Base-by-base conservation (phyloP, 305 asterid genomes). In the Coffea humblotiana region DNA sequence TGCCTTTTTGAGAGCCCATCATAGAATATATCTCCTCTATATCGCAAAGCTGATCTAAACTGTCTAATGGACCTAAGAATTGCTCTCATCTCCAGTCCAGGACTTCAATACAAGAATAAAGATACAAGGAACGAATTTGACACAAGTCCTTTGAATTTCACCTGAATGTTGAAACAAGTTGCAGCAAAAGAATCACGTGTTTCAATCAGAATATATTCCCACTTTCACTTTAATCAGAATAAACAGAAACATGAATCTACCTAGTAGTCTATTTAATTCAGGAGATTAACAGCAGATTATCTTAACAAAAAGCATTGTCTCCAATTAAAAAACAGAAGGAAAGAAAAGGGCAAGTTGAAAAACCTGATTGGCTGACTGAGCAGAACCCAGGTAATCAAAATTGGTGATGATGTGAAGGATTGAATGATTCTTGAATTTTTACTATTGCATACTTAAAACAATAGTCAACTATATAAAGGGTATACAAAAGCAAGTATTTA, bases 81-180 rank as follows among this genome's bases (percentile, higher is more conserved):
- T 8, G 81, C 71, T 87, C 93, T 86, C 99, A 95, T 95, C 74
- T 84, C 82, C 52, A 52, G 75, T 75, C 52, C 52, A 48, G 52
- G 14, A 48, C 52, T 8, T 48, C 52, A 48, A 37, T 37, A 37
- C 43, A 37, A 37, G 52, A 48, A 66, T 69, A 61, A 78, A 72
- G 76, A 76, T 32, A 77, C 43, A 58, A 32, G 65, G 56, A 35
- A 52, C 58, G 43, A 21, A 75, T 47, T 32, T 49, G 19, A 1
- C 77, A 68, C 47, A 75, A 45, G 18, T 70, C 45, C 69, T 79
- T 73, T 71, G 78, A 83, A 74, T 69, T 35, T 65, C 72, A 67
- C 86, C 78, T 43, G n/a, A 82, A 49, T 71, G 71, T 81, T 77
- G 78, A 74, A 88, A 71, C 80, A 75, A 85, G 70, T 82, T 74